Percentiles rank a stretch among this genome's conserved stretches.
Evolutionary conservation across 2,329 filamentous ascomycete species (phyloP).

Genomic region (Clonostachys solani): DNA sequence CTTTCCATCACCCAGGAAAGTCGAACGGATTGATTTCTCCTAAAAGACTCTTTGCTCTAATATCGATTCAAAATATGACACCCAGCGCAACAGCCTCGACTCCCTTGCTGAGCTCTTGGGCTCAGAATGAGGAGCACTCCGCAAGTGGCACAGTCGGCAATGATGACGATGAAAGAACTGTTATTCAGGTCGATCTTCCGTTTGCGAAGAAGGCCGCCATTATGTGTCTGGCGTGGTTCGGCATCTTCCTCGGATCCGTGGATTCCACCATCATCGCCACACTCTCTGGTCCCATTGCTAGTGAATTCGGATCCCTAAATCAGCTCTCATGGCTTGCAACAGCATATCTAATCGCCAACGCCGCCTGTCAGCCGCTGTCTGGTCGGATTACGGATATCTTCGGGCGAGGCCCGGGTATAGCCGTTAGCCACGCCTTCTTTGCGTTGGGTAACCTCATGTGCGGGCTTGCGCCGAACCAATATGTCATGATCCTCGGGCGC

Average conservation of each 20-base stretch:
- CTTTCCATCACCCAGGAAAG: too few species aligned
- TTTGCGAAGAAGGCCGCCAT: too few species aligned
- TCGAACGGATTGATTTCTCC: too few species aligned
- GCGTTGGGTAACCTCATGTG: constrained; percentile 71
- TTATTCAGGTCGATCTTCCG: too few species aligned
- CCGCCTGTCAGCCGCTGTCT: constrained; percentile 71
- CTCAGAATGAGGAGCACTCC: too few species aligned
- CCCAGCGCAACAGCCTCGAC: too few species aligned
- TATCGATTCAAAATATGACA: too few species aligned
- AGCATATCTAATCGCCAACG: constrained; percentile 77
- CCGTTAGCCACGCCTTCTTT: constrained; percentile 72
- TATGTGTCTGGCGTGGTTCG: constrained; percentile 16
- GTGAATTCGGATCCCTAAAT: constrained; percentile 69
- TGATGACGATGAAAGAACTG: too few species aligned
- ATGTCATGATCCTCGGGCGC: constrained; percentile 66
- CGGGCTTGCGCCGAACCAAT: constrained; percentile 59
- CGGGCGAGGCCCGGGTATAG: constrained; percentile 64
- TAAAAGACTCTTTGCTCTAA: too few species aligned
- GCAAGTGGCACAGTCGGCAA: too few species aligned
- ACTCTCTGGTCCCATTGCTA: constrained; percentile 72
- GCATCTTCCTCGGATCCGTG: constrained; percentile 51
- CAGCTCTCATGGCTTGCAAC: constrained; percentile 79
- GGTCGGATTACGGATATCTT: constrained; percentile 81
- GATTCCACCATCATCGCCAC: constrained; percentile 78
- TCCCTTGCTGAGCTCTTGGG: too few species aligned